A percentile compares a stretch with the other conserved stretches of the same genome.
Evolutionary conservation across 257 asterid species (phyloP).

Genomic region (Solanum rostratum): DNA sequence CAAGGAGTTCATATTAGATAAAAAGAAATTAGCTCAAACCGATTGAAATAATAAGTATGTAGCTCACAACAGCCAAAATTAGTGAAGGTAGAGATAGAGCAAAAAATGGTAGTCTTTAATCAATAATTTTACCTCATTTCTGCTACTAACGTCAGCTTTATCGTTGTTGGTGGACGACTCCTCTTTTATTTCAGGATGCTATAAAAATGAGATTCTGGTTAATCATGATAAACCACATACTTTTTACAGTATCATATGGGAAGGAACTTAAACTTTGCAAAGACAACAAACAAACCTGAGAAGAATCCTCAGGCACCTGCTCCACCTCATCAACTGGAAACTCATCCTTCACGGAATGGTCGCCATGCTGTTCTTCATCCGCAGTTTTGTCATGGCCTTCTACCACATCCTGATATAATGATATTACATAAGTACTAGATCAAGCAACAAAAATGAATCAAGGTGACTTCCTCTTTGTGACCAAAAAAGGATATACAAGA

Average conservation of each 20-base stretch:
- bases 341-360: constrained; percentile 22
- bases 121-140: constrained; percentile 30
- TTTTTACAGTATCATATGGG: background rate
- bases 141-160: constrained; percentile 27
- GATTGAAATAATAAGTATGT: background rate
- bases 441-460: background rate
- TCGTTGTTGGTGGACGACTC: constrained; percentile 22
- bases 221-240: constrained; percentile 8
- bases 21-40: background rate
- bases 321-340: constrained; percentile 20
- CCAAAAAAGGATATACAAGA: background rate
- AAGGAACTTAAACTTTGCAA: background rate
- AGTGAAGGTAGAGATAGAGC: background rate
- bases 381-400: constrained; percentile 33
- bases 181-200: constrained; percentile 27
- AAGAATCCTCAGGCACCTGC: constrained; percentile 21
- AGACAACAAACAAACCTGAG: constrained; percentile 38
- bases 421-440: background rate
- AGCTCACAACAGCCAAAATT: background rate
- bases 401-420: constrained; percentile 33
- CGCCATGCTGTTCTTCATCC: constrained; percentile 34
- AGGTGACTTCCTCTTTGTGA: background rate
- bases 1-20: background rate
- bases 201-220: constrained; percentile 4
- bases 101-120: background rate